These are phyloP conservation scores for Alternaria alternata DNA, from an alignment of 2,329 filamentous ascomycete species.

Conservation along the genomic window DNA sequence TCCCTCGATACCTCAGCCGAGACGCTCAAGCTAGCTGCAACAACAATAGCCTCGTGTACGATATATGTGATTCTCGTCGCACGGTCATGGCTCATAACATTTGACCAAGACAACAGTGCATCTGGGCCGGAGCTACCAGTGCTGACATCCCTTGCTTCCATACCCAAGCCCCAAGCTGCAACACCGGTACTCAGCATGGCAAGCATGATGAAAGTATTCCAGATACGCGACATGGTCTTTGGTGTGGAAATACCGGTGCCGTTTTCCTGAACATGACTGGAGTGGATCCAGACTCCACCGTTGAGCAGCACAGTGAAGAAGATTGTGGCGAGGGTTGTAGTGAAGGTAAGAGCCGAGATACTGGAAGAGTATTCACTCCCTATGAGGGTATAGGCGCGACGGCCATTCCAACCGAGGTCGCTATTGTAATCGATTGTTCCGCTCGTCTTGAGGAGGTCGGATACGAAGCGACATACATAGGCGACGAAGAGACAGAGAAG, in stretches of 20 bases:
- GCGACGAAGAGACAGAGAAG: conserved; percentile 13
- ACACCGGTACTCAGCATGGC: conserved; percentile 11
- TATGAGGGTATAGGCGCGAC: neutral
- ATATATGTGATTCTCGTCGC: conserved; percentile 6
- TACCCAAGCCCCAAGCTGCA: conserved; percentile 10
- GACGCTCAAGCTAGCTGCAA: conserved; percentile 9
- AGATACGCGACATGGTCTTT: conserved; percentile 1
- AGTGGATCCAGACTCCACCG: conserved; percentile 13
- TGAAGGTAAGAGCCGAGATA: conserved; percentile 6
- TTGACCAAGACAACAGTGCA: conserved; percentile 4
- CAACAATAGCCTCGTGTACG: conserved; percentile 11
- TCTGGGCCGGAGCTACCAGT: conserved; percentile 1
- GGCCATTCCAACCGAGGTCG: conserved; percentile 9
- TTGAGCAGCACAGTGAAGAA: conserved; percentile 12
- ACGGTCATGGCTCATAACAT: conserved; percentile 1
- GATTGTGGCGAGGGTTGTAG: conserved; percentile 3
- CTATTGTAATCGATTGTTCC: conserved; percentile 5
- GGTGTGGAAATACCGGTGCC: conserved; percentile 7
- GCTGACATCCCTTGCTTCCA: neutral
- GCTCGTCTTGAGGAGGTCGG: conserved; percentile 8
- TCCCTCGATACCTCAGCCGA: conserved; percentile 8
- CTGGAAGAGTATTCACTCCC: neutral
- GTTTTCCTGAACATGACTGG: conserved; percentile 11
- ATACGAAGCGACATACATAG: conserved; percentile 10
- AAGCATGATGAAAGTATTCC: conserved; percentile 12